Evolutionary conservation across 1,284 basidiomycete genomes (phyloP), one percentile per base, ranked within the genome.

Genomic region (Kwoniella shivajii): DNA sequence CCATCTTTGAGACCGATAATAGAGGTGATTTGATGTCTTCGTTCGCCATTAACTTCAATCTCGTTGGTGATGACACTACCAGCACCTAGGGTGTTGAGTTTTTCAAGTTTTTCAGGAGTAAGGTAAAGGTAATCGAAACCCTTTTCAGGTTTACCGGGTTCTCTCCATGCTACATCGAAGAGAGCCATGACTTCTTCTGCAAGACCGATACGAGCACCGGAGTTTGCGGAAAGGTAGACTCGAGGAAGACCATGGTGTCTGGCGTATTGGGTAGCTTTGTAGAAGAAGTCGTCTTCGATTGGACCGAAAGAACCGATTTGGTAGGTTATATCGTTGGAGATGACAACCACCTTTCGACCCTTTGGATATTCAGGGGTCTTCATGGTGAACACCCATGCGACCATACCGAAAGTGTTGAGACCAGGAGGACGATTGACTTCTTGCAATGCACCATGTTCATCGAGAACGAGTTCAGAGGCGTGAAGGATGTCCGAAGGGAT

Each of bases 301-400:
- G 96, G 96, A 54, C 95, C 96, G 75, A 99, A 99, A 11, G 95
- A 98, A 65, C 96, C 96, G 61, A 97, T 98, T 81, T 92, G 95
- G 83, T 86, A 95, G 20, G 96, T 99, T 79, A 99, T 99, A 73
- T 99, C 96, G 81, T 99, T 99, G 56, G 96, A 92, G 62, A 99
- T 86, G 54, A 94, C 88, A 10, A 99, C 88, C 1, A 88, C 85
- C 63, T 85, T 86, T 67, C 96, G 90, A 34, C 96, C 96, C 42
- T 85, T 80, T 49, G 92, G 92, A 80, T 85, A 97, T 79, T 99
- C 96, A 11, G 96, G 96, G 0, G 96, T 99, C 69, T 84, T 83
- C 67, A 98, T 83, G 5, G 87, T 93, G 82, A 92, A 94, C 31
- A 96, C 86, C 96, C 96, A 99, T 9, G 87, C 95, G 53, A 99